Evolutionary conservation across 1,139 yeast species (phyloP), one percentile per base, ranked within the genome.

Genomic region (Kodamaea derodonti): DNA sequence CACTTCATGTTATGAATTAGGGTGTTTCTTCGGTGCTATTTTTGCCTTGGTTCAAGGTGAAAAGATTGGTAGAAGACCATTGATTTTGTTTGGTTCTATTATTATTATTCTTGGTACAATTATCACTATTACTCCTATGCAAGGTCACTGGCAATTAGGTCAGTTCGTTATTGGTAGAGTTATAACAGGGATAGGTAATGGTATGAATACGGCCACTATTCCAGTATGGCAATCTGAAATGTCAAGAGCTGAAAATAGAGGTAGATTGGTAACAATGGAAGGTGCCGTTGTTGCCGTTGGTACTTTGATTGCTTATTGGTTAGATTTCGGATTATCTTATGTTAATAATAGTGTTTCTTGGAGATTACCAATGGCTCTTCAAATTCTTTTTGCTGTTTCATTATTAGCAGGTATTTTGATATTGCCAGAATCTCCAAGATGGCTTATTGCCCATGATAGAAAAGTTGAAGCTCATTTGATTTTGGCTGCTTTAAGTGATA

Each of bases 171-270:
- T 81, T 38, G 95, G 90, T 13, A 73, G 95, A 61, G 78, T 82
- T 39, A 62, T 83, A 29, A 75, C 87, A n/a, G 95, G 95, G 43
- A 42, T 80, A 28, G 95, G 95, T 47, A 80, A 81, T 45, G 95
- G 95, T 45, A 55, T 81, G 55, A 80, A 79, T 52, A 84, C 92
- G 15, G 83, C 90, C 20, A 81, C 90, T 24, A 79, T 84, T 39
- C 95, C 95, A 12, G 80, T 81, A 43, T 83, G 86, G 80, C 87
- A 84, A 57, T 77, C 92, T 0, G 95, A 84, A 59, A 75, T 82
- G 71, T 78, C 90, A 12, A 70, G 72, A 42, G 80, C 90, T 7
- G 76, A 78, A 47, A 72, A 74, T 51, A 77, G 95, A 65, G 95
- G 95, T 48, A 64, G 74, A 43, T 68, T 82, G 51, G 87, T 84